Evolutionary conservation across 495 filamentous ascomycete genomes (phyloP).

Genomic region (Penicillium subrubescens): DNA sequence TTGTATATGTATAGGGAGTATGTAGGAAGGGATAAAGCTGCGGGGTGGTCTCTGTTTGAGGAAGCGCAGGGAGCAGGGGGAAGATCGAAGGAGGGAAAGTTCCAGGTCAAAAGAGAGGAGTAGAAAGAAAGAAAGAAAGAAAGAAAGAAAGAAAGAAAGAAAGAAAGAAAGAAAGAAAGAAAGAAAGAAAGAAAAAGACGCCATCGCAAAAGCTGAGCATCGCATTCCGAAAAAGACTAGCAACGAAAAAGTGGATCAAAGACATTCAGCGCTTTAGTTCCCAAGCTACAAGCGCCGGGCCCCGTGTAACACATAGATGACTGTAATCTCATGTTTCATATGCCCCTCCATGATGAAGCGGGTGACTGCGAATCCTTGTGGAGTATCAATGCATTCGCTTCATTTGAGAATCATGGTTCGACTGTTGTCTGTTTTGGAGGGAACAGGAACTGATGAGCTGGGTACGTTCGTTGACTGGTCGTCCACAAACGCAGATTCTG

Average conservation of each 20-base stretch:
- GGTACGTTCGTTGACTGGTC: background rate
- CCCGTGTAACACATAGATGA: constrained; percentile 37
- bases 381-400: constrained; percentile 1
- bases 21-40: constrained; percentile 19
- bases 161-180: constrained; percentile 15
- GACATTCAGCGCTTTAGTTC: constrained; percentile 27
- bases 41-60: constrained; percentile 3
- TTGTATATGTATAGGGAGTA: constrained; percentile 9
- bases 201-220: constrained; percentile 14
- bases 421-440: background rate
- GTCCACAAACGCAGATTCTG: background rate
- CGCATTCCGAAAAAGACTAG: constrained; percentile 26
- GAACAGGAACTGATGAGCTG: background rate
- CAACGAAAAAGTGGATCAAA: constrained; percentile 34
- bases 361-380: constrained; percentile 3
- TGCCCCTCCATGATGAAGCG: constrained; percentile 1
- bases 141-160: constrained; percentile 16
- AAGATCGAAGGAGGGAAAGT: constrained; percentile 10
- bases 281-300: constrained; percentile 21
- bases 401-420: background rate
- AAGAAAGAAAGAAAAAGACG: constrained; percentile 14
- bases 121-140: constrained; percentile 15
- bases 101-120: constrained; percentile 10
- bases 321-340: constrained; percentile 29
- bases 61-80: constrained; percentile 19